Evolutionary conservation across 176 grass and related monocot genomes (phyloP), one percentile per base, ranked within the genome.

Genomic region (Triticum dicoccoides): DNA sequence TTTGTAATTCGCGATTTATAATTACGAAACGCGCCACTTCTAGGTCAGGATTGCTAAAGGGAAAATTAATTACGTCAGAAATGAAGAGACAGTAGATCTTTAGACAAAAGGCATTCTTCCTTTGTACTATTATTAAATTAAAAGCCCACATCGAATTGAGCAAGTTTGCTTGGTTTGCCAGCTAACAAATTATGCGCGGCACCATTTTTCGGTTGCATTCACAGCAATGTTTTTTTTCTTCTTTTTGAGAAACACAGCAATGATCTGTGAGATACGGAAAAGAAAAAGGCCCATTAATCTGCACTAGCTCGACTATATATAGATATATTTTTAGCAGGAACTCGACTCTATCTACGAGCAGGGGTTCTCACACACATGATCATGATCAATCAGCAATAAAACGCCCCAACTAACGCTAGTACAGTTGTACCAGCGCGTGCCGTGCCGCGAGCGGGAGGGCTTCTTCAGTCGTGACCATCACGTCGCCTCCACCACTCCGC

Each of bases 401-500:
- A 17, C 83, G 12, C 61, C 75, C 21, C 73, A 68, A 91, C 89
- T 34, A 91, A 85, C 76, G 61, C 82, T 61, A 17, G 56, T 54
- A 84, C 69, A 69, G 77, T 32, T 63, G 82, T 81, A 67, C 67
- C 38, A 44, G 74, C 76, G 39, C 67, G 69, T 3, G 70, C 17
- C 67, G 69, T 3, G 70, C 17, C 56, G 25, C 44, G 8, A 74
- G 32, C 51, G 15, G 51, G 17, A 74, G 35, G 32, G 11, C 24
- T 5, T 79, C 32, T 3, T 80, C 4, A 52, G 78, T 89, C 85
- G 91, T 97, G 91, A 47, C 76, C 17, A 59, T 88, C 94, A 94
- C 89, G 94, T 90, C 81, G 86, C 78, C 87, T 80, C 94, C 89
- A 91, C 91, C 80, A 37, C 89, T 76, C 9, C 17, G 10, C 11